phyloP scores from a whole-genome alignment of 176 grass and related monocot genomes.

The Themeda triandra region DNA sequence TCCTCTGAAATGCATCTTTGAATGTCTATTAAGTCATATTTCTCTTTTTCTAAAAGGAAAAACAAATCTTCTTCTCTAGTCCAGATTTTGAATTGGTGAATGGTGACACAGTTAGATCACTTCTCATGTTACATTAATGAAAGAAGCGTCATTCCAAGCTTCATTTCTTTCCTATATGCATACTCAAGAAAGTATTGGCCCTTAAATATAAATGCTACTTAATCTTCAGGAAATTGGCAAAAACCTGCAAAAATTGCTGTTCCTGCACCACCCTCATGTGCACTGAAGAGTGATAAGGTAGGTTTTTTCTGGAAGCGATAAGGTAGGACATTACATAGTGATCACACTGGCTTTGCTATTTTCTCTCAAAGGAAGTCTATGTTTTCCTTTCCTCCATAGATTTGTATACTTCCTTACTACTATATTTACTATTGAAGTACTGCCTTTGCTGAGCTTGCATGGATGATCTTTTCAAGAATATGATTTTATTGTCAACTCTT shows the following conservation, averaged over 20 bases:
- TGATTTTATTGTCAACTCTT: background rate
- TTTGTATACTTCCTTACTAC: background rate
- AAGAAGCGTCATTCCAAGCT: background rate
- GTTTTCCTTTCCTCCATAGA: background rate
- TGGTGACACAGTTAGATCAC: background rate
- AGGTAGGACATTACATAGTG: constrained; percentile 46
- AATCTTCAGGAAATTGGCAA: constrained; percentile 35
- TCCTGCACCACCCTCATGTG: constrained; percentile 57
- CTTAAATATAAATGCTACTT: background rate
- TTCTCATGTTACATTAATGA: background rate
- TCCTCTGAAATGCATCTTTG: background rate
- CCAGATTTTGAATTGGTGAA: background rate
- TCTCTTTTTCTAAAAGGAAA: background rate
- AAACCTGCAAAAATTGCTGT: constrained; percentile 66
- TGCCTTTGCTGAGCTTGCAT: background rate
- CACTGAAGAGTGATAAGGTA: constrained; percentile 79
- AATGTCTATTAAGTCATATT: background rate
- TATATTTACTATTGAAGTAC: background rate
- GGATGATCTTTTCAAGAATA: background rate
- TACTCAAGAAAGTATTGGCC: background rate
- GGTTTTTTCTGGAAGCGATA: constrained; percentile 14
- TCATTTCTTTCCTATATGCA: background rate
- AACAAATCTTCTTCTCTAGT: background rate
- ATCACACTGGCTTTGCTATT: background rate
- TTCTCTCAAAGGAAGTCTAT: background rate